Base-by-base conservation (phyloP, 306 rosid species). In the Aeschynomene evenia region DNA sequence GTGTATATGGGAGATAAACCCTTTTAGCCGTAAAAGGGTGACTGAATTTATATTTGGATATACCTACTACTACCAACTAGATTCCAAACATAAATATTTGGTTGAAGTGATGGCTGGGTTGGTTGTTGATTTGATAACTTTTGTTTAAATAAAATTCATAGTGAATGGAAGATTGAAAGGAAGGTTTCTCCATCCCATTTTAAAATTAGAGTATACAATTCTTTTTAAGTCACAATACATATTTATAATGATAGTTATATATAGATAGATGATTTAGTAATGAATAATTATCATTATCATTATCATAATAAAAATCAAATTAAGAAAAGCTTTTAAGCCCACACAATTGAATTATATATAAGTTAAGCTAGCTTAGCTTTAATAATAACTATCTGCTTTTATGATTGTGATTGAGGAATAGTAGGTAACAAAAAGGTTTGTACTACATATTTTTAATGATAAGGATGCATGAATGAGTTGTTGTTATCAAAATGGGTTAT, bases 381-480 rank as follows among this genome's bases (percentile, higher is more conserved):
- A 71, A 29, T 58, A 6, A 20, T 56, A 13, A 6, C 31, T 8
- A 5, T 20, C 15, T 36, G 29, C 5, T 59, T n/a, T 61, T 43
- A 15, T 13, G 1, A 64, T 3, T 21, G 29, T 20, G 60, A 43
- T 14, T 0, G 18, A 42, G 45, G 50, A 56, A 49, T 20, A 33
- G 67, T 70, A 1, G 76, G 85, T 70, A 56, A 40, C 26, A 22
- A 61, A n/a, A 60, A n/a, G n/a, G 57, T 63, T 48, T 65, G 49
- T 51, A 20, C 6, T 52, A 23, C 11, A 21, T 60, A 59, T 37
- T 22, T 21, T n/a, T n/a, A n/a, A 48, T 58, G 36, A 72, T 4
- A 31, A 73, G 77, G 78, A 21, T 76, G 80, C 43, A 68, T 61
- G 82, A 84, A 45, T 84, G 82, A 67, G 77, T 57, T 62, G 73